Evolutionary conservation across 306 rosid species (phyloP).

Genomic region (Dalbergia cochinchinensis): DNA sequence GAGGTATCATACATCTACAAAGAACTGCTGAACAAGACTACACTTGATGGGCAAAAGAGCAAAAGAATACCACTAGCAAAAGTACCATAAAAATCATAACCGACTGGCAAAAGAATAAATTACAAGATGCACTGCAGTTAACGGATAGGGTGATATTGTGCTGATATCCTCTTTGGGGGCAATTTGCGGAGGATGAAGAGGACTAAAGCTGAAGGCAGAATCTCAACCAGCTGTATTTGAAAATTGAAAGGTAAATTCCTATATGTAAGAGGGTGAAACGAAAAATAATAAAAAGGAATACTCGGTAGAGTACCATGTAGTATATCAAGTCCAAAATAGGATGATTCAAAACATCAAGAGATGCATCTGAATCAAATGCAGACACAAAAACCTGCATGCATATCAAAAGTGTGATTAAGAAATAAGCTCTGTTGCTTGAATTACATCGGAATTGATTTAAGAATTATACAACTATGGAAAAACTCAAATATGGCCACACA

Average conservation of each 20-base stretch:
- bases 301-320: conserved; percentile 70
- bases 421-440: conserved; percentile 31
- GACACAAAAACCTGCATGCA: conserved; percentile 76
- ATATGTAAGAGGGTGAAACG: not conserved
- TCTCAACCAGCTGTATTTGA: conserved; percentile 70
- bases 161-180: conserved; percentile 85
- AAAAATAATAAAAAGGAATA: conserved; percentile 29
- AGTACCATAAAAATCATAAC: conserved; percentile 28
- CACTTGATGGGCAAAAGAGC: conserved; percentile 48
- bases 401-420: conserved; percentile 30
- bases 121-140: conserved; percentile 40
- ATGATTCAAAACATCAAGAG: conserved; percentile 82
- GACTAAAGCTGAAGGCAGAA: conserved; percentile 82
- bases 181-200: conserved; percentile 80
- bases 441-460: not conserved
- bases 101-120: conserved; percentile 34
- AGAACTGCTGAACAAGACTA: conserved; percentile 44
- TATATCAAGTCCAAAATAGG: conserved; percentile 71
- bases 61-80: conserved; percentile 29
- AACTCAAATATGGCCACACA: not conserved
- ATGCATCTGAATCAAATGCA: conserved; percentile 76
- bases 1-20: conserved; percentile 45
- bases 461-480: conserved; percentile 17
- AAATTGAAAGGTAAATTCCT: conserved; percentile 29
- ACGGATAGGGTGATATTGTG: conserved; percentile 78